A percentile compares a stretch with the other conserved stretches of the same genome.
These are phyloP conservation scores for Coprinellus aureogranulatus DNA, from an alignment of 768 basidiomycete genomes.

Conservation along the genomic window DNA sequence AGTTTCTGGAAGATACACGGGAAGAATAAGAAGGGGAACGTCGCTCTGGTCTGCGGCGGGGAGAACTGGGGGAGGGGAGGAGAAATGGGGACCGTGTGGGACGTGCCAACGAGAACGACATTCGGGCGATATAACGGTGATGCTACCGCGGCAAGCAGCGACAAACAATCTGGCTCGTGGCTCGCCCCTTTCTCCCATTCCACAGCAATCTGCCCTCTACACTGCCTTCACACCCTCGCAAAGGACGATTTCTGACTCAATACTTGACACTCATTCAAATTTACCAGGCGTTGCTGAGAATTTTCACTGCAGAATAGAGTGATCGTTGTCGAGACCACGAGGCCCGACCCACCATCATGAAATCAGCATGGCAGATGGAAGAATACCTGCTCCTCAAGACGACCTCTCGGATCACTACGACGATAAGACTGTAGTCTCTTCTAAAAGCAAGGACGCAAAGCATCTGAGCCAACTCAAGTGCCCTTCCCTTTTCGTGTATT, in stretches of 20 bases:
- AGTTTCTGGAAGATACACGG: neutral
- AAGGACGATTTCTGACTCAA: neutral
- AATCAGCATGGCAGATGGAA: neutral
- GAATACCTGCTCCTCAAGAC: neutral
- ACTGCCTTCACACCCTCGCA: no score
- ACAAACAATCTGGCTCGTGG: slow-evolving; percentile 17
- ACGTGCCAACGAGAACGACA: slow-evolving; percentile 11
- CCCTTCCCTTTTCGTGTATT: neutral
- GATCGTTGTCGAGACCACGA: neutral
- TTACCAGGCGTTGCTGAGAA: no score
- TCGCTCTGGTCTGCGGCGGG: slow-evolving; percentile 10
- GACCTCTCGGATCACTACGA: neutral
- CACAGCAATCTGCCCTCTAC: no score
- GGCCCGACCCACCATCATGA: neutral
- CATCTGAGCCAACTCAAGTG: neutral
- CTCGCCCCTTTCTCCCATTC: neutral
- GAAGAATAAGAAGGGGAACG: slow-evolving; percentile 4
- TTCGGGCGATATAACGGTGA: slow-evolving; percentile 8
- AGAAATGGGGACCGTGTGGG: slow-evolving; percentile 6
- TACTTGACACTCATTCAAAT: neutral
- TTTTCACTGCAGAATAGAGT: neutral
- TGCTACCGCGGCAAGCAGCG: slow-evolving; percentile 3
- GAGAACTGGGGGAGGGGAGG: slow-evolving; percentile 10
- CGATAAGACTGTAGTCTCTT: neutral
- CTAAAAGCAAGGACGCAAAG: neutral